Conservation (phyloP, 139 green algal genomes). For the Diplosphaera chodatii region DNA sequence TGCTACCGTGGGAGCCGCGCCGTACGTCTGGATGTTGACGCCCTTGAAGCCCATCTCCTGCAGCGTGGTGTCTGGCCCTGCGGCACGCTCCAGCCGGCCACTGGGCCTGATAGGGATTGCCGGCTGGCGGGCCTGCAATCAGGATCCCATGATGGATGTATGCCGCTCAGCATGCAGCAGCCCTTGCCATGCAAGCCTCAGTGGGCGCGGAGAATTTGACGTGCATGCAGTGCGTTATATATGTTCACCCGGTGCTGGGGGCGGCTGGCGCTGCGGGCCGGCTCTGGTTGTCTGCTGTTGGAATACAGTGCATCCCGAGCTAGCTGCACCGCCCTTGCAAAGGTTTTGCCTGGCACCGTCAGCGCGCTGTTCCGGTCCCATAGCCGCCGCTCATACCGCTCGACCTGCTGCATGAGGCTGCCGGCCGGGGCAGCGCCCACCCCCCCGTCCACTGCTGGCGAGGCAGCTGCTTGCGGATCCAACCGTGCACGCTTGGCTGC, state of each 20-base stretch:
- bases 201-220: neutral
- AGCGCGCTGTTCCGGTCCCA: conserved; percentile 54
- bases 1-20: neutral
- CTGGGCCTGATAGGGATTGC: conserved; percentile 4
- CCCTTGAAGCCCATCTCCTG: conserved; percentile 22
- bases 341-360: conserved; percentile 30
- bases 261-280: neutral
- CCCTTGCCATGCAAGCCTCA: no score
- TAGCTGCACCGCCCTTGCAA: conserved; percentile 13
- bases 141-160: no score
- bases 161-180: no score
- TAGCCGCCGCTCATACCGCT: conserved; percentile 16
- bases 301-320: neutral
- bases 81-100: conserved; percentile 30
- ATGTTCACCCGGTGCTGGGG: neutral
- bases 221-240: neutral
- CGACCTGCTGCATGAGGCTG: conserved; percentile 2
- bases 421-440: neutral
- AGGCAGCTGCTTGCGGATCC: neutral
- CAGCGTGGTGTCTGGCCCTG: conserved; percentile 24
- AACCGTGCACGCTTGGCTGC: neutral
- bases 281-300: neutral
- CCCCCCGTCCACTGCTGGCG: neutral
- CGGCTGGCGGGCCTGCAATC: neutral
- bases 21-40: neutral